Conservation (phyloP, 306 rosid genomes). For the Cucurbita ficifolia region DNA sequence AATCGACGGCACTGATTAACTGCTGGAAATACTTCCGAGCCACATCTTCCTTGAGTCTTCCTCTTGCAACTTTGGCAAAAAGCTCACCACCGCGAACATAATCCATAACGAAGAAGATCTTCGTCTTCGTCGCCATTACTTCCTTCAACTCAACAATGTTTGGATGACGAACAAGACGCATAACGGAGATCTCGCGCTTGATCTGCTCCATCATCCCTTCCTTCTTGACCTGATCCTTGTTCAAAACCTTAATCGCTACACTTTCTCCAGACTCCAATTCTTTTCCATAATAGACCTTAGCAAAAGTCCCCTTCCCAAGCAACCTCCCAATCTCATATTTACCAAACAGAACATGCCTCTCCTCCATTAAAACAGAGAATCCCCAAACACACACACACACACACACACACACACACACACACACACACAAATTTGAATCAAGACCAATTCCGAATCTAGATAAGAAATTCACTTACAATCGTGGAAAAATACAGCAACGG, state of each 20-base stretch:
- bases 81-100: conserved; percentile 71
- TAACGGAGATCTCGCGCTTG: conserved; percentile 56
- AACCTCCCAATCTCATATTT: conserved; percentile 57
- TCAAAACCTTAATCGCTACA: conserved; percentile 59
- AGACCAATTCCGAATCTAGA: neutral
- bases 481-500: neutral
- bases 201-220: conserved; percentile 73
- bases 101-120: conserved; percentile 68
- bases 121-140: conserved; percentile 65
- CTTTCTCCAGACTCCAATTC: conserved; percentile 33
- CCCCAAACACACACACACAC: neutral
- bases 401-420: too few relatives aligned
- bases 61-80: conserved; percentile 52
- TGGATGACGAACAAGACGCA: conserved; percentile 56
- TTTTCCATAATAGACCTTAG: conserved; percentile 58
- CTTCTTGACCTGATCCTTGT: conserved; percentile 46
- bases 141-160: conserved; percentile 59
- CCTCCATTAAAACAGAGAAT: conserved; percentile 25
- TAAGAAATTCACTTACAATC: neutral
- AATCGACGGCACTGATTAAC: conserved; percentile 57
- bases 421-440: neutral
- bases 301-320: conserved; percentile 66
- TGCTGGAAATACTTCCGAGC: conserved; percentile 67
- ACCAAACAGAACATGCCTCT: conserved; percentile 29
- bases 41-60: conserved; percentile 41